Base-by-base conservation (phyloP, 1,139 yeast genomes). In the Geotrichum fermentans region DNA sequence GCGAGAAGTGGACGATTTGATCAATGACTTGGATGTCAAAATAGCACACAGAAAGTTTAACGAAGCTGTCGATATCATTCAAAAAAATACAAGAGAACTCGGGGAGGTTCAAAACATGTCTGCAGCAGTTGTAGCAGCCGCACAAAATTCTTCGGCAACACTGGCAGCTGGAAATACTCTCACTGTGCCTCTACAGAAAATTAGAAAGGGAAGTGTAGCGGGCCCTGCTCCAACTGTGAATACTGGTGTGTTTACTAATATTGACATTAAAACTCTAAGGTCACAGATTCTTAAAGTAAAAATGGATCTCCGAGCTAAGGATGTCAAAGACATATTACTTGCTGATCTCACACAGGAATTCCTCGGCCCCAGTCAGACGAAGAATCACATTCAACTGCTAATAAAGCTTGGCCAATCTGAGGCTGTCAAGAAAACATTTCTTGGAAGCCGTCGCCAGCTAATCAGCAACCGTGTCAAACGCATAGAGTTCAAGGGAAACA, bases 1-100 rank as follows among this genome's bases (percentile, higher is more conserved):
- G 50, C 76, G 79, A 47, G 71, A 73, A 42, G 71, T 81, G 37
- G 87, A 82, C 56, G 85, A 81, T 49, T 69, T 74, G 45, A 71
- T 83, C 28, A 85, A 82, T 54, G 87, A 82, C 53, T 73, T 82
- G 29, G 92, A 83, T 61, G 78, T 81, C 24, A 73, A 74, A 51
- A 74, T 83, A 29, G 82, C 87, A 5, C 84, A 81, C 58, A 77
- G 80, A 52, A 73, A 74, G 52, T 81, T 74, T 58, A 66, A 68
- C 21, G 78, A 72, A 45, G 80, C 85, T 0, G 82, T 80, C 2
- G 78, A 77, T 3, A 64, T 74, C 35, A 70, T 80, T 43, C 66
- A 70, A 17, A 73, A 38, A 13, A 51, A 54, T 32, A 24, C 45
- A 21, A 40, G 38, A 21, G 51, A 50, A 34, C 32, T 57, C 4